Base-by-base conservation (phyloP, 176 grass and related monocot genomes). In the Oryza meridionalis region DNA sequence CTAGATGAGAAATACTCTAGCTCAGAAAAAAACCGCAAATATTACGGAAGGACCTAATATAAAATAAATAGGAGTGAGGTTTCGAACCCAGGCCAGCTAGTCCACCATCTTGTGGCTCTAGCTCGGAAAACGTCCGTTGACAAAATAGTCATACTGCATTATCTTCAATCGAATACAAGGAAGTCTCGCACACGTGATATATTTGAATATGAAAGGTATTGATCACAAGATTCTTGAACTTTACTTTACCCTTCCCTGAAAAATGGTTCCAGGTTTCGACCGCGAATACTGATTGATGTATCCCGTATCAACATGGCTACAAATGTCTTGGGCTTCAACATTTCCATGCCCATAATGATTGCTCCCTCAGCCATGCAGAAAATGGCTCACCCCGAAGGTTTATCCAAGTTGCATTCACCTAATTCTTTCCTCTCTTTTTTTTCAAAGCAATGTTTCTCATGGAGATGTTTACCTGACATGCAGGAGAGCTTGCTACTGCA, bases 311-410 rank as follows among this genome's bases (percentile, higher is more conserved):
- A 94, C 83, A 90, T 92, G 89, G 47, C 87, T 1, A 92, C 91
- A 10, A 92, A 81, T 7, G 68, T 99, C 47, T 69, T 99, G 77
- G 93, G 93, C 25, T 99, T 90, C 84, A 90, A 96, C 27, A 83
- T 99, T 69, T 90, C 96, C 31, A 99, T 99, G 93, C 96, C 96
- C 8, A 90, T 99, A 43, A 96, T 99, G 96, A 94, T 99, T 11
- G 91, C 96, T 49, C 96, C 96, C 47, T 69, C 96, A 22, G 93
- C 93, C 33, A 94, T 99, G 96, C 96, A 96, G 80, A 99, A 99
- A 84, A 96, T 99, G 96, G 96, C 96, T 31, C 96, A 99, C 62
- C 96, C 91, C 76, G 93, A 96, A 85, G 93, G 91, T 99, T 76
- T 15, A 59, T 49, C 9, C 8, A 13, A 62, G n/a, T 31, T 45